Base-by-base conservation (phyloP, 2,329 filamentous ascomycete genomes). In the Chaetomiaceae sp. region DNA sequence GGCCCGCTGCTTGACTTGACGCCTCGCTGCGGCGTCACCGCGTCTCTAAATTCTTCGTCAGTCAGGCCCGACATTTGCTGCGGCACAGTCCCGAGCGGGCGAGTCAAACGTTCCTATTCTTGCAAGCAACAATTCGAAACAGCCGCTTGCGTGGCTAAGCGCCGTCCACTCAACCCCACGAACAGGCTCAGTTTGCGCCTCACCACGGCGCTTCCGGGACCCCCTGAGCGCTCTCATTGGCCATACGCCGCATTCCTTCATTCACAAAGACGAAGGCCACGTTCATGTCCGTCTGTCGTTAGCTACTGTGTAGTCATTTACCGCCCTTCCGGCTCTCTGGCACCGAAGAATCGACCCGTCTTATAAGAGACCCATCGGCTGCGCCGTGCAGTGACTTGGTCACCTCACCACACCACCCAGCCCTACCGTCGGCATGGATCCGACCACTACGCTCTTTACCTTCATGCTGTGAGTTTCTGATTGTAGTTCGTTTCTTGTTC, bases 401-500 rank as follows among this genome's bases (percentile, higher is more conserved):
- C 45, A 17, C 19, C 17, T 46, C 39, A 56, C 50, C 24, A 52
- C 51, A 53, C 22, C 22, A 6, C 48, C 55, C 7, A 36, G 45
- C 53, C 54, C 40, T 34, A 38, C 29, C 49, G 34, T 50, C 52
- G 56, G 43, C 61, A 79, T 80, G 76, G 76, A 80, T 64, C 76
- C 76, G 43, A 72, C 72, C 34, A 84, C 81, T 18, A 82, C 82
- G 49, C 77, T 86, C 56, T 75, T 84, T 61, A 84, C 82, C 50
- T 85, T 86, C 63, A 73, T 81, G 66, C 65, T 83, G 80, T 83
- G 70, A 78, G 79, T 80, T 60, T 32, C 12, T n/a, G 24, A 15
- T 39, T 45, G 32, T 55, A 47, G 45, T 38, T 38, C 20, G 29
- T 42, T 54, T 37, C 39, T 49, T 48, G 38, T 53, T 53, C 52